A percentile compares a stretch with the other conserved stretches of the same genome.
phyloP scores from a whole-genome alignment of 176 grass and related monocot species.

The Leersia perrieri region DNA sequence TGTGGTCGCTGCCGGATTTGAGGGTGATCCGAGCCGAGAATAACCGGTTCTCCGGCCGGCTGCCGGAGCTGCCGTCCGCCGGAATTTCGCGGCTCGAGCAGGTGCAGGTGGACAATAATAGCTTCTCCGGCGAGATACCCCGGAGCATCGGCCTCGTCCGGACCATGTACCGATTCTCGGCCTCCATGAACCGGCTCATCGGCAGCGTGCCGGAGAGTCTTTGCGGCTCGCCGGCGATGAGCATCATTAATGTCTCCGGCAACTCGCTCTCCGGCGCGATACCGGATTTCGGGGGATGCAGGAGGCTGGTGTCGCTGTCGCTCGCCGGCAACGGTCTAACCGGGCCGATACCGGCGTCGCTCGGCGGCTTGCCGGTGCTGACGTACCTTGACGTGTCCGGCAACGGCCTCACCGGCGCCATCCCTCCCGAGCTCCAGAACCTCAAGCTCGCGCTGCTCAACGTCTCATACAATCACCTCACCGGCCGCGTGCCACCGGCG shows the following conservation, averaged over 20 bases:
- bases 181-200: slow-evolving; percentile 56
- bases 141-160: slow-evolving; percentile 49
- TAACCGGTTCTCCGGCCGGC: slow-evolving; percentile 51
- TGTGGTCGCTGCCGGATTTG: slow-evolving; percentile 68
- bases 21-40: slow-evolving; percentile 58
- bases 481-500: slow-evolving; percentile 54
- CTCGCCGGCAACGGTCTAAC: slow-evolving; percentile 60
- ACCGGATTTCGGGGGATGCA: slow-evolving; percentile 56
- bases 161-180: slow-evolving; percentile 75
- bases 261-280: slow-evolving; percentile 56
- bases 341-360: slow-evolving; percentile 58
- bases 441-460: slow-evolving; percentile 80
- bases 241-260: slow-evolving; percentile 70
- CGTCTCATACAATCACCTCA: slow-evolving; percentile 69
- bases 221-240: slow-evolving; percentile 66
- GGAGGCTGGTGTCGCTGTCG: slow-evolving; percentile 68
- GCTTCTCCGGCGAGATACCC: slow-evolving; percentile 54
- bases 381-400: slow-evolving; percentile 84
- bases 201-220: slow-evolving; percentile 61
- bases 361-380: slow-evolving; percentile 58
- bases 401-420: slow-evolving; percentile 59
- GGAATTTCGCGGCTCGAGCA: slow-evolving; percentile 59
- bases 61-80: slow-evolving; percentile 43
- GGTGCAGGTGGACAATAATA: slow-evolving; percentile 75
- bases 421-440: slow-evolving; percentile 54